These are phyloP conservation scores for Inonotus hispidus DNA, from an alignment of 1,284 basidiomycete genomes.

Conservation along the genomic window DNA sequence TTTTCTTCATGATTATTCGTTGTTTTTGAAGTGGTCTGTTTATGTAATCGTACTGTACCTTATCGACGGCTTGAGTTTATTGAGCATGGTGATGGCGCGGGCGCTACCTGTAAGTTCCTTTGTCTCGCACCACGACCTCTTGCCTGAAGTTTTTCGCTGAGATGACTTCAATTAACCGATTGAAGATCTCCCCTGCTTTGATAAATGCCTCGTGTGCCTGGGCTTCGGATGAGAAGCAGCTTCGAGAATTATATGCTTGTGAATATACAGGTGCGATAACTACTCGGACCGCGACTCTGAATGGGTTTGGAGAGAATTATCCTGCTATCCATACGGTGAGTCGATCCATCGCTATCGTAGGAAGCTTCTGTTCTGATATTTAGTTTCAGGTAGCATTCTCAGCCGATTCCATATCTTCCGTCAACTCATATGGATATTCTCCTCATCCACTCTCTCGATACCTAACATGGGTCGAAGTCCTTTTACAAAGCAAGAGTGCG, in stretches of 20 bases:
- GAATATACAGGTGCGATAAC: constrained; percentile 70
- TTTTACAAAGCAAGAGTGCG: constrained; percentile 34
- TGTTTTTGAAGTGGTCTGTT: neutral
- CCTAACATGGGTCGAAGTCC: constrained; percentile 51
- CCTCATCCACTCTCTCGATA: constrained; percentile 63
- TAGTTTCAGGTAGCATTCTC: constrained; percentile 53
- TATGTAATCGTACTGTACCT: constrained; percentile 5
- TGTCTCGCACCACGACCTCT: neutral
- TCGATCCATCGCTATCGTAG: neutral
- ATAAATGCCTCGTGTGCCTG: constrained; percentile 75
- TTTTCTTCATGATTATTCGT: neutral
- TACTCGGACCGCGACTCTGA: constrained; percentile 65
- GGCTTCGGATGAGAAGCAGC: constrained; percentile 62
- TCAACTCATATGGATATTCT: constrained; percentile 81
- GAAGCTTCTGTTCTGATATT: neutral
- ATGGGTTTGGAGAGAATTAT: constrained; percentile 58
- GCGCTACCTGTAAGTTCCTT: neutral
- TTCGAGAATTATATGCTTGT: constrained; percentile 57
- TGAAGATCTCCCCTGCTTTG: constrained; percentile 52
- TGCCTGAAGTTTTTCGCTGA: neutral
- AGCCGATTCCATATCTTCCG: constrained; percentile 42
- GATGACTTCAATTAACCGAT: constrained; percentile 48
- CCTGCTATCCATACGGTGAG: constrained; percentile 50
- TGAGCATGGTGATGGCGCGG: neutral
- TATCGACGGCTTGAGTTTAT: neutral